Evolutionary conservation across 2,329 filamentous ascomycete species (phyloP).

Genomic region (Alternaria ethzedia): DNA sequence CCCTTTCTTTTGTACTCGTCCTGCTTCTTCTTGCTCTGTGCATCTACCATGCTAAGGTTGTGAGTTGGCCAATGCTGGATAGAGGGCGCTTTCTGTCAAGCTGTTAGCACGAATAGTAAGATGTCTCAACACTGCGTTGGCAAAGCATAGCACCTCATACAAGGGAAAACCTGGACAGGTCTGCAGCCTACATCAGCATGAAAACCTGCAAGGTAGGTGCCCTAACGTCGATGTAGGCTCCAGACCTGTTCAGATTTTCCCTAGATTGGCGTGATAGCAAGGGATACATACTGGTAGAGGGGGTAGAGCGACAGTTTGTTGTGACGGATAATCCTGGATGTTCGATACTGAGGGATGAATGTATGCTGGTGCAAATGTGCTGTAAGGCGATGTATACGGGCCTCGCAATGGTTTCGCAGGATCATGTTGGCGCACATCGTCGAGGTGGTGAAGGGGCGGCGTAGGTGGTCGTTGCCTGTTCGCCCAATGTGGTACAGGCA

Average conservation of each 20-base stretch:
- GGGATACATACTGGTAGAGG: background rate
- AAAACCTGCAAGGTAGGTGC: too few relatives aligned
- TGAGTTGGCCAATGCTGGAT: conserved; percentile 24
- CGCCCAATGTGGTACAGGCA: background rate
- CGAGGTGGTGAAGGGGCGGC: conserved; percentile 3
- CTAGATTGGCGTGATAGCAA: background rate
- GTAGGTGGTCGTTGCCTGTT: background rate
- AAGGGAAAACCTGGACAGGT: too few relatives aligned
- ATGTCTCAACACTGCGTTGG: too few relatives aligned
- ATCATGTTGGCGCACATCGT: background rate
- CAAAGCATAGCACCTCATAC: background rate
- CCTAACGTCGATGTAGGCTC: too few relatives aligned
- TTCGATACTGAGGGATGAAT: background rate
- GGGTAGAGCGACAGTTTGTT: background rate
- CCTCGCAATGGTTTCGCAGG: background rate
- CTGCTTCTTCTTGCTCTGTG: conserved; percentile 6
- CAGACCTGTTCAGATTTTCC: too few relatives aligned
- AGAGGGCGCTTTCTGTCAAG: background rate
- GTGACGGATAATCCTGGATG: background rate
- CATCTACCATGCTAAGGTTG: conserved; percentile 1
- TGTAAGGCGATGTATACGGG: background rate
- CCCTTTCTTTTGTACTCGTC: conserved; percentile 2
- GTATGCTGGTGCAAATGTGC: background rate
- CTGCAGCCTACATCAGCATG: too few relatives aligned
- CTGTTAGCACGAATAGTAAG: too few relatives aligned